Evolutionary conservation across 257 asterid genomes (phyloP), one percentile per base, ranked within the genome.

Genomic region (Haberlea rhodopensis): DNA sequence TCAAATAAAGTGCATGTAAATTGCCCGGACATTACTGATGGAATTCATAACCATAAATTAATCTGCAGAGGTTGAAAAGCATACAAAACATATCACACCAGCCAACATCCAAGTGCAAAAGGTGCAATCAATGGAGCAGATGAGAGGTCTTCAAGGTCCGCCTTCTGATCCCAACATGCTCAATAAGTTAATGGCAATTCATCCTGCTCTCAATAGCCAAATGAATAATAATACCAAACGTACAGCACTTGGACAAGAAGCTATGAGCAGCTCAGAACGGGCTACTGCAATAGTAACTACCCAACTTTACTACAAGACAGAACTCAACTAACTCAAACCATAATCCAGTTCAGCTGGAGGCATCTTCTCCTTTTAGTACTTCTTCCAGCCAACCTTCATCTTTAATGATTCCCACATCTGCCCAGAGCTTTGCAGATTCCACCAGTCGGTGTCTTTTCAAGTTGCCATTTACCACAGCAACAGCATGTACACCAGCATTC

Each of bases 41-140:
- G 29, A 16, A 32, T 31, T 60, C 56, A 22, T 11, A 8, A 61
- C 54, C 18, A 3, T 37, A 23, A 15, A 15, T 3, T 10, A 55
- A 65, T 72, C 49, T 79, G 80, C 88, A 90, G 99, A 94, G 82
- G 57, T 82, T 94, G 85, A 87, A 88, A 68, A 85, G 18, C 65
- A 79, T 76, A 52, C 96, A 0, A 87, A 89, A 34, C 80, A 80
- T n/a, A 31, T 76, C 57, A 59, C 75, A 25, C 63, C 75, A 8
- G 76, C 85, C 65, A 85, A 84, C 70, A 71, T 68, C 23, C 85
- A 78, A 74, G 66, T 75, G 51, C 51, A 43, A 43, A 43, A 43
- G 7, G 51, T 15, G 63, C 95, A 83, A 68, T 91, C 82, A 78
- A 70, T 63, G 63, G 95, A 87, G 52, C 95, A 79, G 69, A 57